Base-by-base conservation (phyloP, 306 rosid genomes). In the Vicia faba region DNA sequence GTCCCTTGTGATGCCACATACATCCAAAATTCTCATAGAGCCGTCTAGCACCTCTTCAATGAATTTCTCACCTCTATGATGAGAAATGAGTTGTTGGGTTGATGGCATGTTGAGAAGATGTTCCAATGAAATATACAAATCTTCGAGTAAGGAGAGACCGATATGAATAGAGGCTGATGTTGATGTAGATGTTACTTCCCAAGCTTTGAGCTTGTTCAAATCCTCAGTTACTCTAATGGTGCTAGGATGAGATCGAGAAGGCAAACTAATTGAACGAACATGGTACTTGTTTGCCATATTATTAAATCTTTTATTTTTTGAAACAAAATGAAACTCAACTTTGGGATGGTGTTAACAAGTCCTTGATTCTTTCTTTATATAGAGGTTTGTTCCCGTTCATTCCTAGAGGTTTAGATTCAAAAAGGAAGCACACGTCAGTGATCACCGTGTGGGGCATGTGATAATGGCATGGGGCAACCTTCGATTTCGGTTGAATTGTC, bases 201-300 rank as follows among this genome's bases (percentile, higher is more conserved):
- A 61, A 2, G 66, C 40, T 0, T 38, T 61, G 66, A 61, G 66
- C 18, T 61, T 61, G 66, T 61, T 39, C 11, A 61, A 41, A 0
- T 61, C 66, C 2, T 61, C 66, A 19, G 40, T 6, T 1, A 61
- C 66, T 61, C 49, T 38, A 38, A 39, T 38, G 9, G 66, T 61
- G 18, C 49, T 61, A 19, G 66, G 66, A 61, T 61, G 66, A 61
- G 66, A 61, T 61, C 50, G 38, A 0, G 66, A 38, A 18, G 66
- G 66, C 33, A 61, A 61, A 61, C 66, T 61, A 61, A 61, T 61
- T 5, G 50, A 61, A 3, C 66, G 31, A 61, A 61, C 18, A 61
- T 61, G 50, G 16, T 19, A 38, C 11, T 61, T 61, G 66, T 20
- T 38, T 61, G 50, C 35, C 50, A 61, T 61, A 20, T 5, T 15